Evolutionary conservation across 768 basidiomycete species (phyloP), one percentile per base, ranked within the genome.

Genomic region (Rhizopogon vulgaris): DNA sequence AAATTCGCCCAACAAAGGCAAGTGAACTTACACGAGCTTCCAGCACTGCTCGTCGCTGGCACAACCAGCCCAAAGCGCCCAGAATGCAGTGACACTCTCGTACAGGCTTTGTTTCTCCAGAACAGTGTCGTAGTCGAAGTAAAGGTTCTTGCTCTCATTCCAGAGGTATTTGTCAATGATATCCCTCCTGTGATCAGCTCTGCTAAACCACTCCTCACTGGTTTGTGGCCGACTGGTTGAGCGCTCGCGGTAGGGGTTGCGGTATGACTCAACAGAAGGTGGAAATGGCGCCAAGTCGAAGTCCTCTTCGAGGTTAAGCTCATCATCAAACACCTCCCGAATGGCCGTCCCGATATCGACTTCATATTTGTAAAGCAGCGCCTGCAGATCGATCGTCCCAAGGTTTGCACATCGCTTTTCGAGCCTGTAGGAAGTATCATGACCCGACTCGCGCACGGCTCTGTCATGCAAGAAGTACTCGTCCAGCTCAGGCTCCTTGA

Each of bases 381-480:
- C 83, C 73, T 97, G 94, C 58, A 99, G 73, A 67, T 99, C 95
- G 65, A 98, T 89, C 7, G 95, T 99, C 5, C 86, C 95, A 38
- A 99, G 82, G 71, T 97, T 95, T 17, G 94, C 95, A 63, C 94
- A 97, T 15, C 91, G 87, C 73, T 94, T 94, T 76, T 99, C 95
- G 66, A 99, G 92, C 12, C 95, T 84, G 69, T 99, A 99, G 3
- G 92, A 90, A 47, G 94, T 95, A 67, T 95, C 94, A 68, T 95
- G 94, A 37, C 95, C 94, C 7, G 89, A 92, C 73, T 99, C 95
- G 48, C 95, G 87, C 28, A 99, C 94, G 9, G 93, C 82, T 53
- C 95, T 91, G 66, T 97, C 95, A 69, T 96, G 95, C 55, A 95
- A 68, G 77, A 99, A 97, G 75, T 97, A 99, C 62, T 94, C 95